Conservation (phyloP, 139 green algal genomes). For the Pleodorina starrii region DNA sequence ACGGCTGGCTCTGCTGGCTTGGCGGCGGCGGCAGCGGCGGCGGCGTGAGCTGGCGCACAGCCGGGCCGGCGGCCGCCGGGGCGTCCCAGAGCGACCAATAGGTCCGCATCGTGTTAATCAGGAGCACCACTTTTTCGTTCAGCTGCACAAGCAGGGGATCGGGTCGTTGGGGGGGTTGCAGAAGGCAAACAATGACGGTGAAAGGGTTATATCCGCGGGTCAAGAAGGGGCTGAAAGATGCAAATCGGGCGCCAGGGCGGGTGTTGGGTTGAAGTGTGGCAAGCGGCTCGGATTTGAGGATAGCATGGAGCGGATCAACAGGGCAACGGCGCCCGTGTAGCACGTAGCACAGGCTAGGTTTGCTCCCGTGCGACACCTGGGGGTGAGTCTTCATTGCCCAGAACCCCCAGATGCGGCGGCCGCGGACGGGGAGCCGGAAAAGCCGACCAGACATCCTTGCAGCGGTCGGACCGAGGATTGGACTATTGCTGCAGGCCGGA, state of each 20-base stretch:
- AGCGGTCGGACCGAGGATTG: neutral
- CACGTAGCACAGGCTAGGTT: too few species aligned
- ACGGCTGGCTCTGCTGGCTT: neutral
- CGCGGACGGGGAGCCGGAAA: too few species aligned
- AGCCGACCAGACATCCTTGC: neutral
- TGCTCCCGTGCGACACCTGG: too few species aligned
- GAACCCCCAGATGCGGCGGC: too few species aligned
- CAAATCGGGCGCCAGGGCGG: neutral
- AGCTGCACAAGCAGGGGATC: neutral
- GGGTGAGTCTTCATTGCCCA: too few species aligned
- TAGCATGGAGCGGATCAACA: too few species aligned
- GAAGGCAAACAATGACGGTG: neutral
- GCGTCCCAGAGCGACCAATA: constrained; percentile 24
- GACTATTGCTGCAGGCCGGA: neutral
- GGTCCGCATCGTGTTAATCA: constrained; percentile 1
- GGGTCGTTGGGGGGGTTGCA: neutral
- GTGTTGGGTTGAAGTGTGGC: neutral
- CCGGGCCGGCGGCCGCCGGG: neutral
- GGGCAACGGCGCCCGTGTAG: too few species aligned
- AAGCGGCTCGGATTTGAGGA: too few species aligned
- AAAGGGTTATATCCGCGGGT: neutral
- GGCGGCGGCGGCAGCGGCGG: neutral
- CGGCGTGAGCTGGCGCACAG: neutral
- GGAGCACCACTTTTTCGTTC: constrained; percentile 10
- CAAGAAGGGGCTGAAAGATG: neutral